phyloP scores from a whole-genome alignment of 345 rosid genomes.

The Carallia brachiata region DNA sequence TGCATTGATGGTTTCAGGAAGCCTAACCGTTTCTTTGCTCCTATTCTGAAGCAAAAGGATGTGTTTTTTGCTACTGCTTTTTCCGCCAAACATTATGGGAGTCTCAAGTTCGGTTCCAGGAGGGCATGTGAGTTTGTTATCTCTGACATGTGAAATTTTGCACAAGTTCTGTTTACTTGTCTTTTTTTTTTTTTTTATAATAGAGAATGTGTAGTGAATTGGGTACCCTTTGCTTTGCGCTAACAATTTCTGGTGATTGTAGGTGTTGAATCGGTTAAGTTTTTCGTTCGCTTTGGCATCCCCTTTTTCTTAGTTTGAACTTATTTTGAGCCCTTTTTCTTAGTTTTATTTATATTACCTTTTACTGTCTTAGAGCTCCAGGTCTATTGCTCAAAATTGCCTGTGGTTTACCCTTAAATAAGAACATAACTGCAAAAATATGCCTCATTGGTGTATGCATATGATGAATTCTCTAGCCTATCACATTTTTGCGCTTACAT shows the following conservation, averaged over 20 bases:
- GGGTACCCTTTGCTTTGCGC: no score
- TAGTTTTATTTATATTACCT: neutral
- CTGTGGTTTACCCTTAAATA: neutral
- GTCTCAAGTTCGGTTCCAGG: constrained; percentile 27
- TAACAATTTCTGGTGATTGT: no score
- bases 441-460: neutral
- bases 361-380: no score
- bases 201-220: no score
- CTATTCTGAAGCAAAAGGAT: constrained; percentile 23
- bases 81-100: constrained; percentile 20
- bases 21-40: constrained; percentile 25
- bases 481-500: neutral
- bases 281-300: neutral
- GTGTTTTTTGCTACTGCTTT: constrained; percentile 18
- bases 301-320: neutral
- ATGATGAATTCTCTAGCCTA: neutral
- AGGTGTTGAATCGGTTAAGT: neutral
- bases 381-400: neutral
- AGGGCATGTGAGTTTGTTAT: constrained; percentile 35
- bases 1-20: constrained; percentile 26
- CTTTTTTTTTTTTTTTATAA: neutral
- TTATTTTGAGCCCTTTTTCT: neutral
- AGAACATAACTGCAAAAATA: neutral
- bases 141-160: no score
- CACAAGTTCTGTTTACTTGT: neutral